Evolutionary conservation across 805 yeast species (phyloP), one percentile per base, ranked within the genome.

Genomic region (Nadsonia fulvescens): DNA sequence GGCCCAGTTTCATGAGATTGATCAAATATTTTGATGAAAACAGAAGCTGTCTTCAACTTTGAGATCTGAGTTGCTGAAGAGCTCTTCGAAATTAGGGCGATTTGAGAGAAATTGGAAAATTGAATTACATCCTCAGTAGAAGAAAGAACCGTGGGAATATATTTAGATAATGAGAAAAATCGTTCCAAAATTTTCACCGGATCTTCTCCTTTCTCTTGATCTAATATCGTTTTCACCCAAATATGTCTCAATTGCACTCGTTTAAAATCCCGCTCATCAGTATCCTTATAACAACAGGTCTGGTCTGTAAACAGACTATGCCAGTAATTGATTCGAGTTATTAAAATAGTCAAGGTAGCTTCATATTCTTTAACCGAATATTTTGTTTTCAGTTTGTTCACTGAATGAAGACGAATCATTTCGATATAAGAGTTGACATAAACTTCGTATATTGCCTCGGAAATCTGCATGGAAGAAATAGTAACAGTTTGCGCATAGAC

Each of bases 41-140:
- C 60, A 0, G 73, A 53, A 22, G 81, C 63, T 0, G 86, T 77
- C 14, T 69, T 66, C 8, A 77, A 56, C 26, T 79, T 77, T 2
- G 83, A 71, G 11, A 70, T 51, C 37, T 79, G 83, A 4, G 66
- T 55, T 18, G 57, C 58, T 6, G 78, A 57, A 4, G 63, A 54
- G 1, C 55, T 49, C 2, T 46, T 27, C 21, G 61, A 69, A 3
- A 83, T 46, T 1, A 57, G 51, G 2, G 79, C 72, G 9, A 83
- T 65, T 30, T 60, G 52, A 1, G 57, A 52, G 36, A 62, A 74
- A 41, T 82, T 81, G 1, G 67, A 58, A 43, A 63, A 68, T 0
- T 46, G 38, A 0, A 73, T 48, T 6, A 49, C 42, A 3, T 58
- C 18, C 2, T 28, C 29, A 1, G 24, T 32, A 15, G 2, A 4